A percentile compares a stretch with the other conserved stretches of the same genome.
Conservation (phyloP, 371 early-diverging fungal genomes). For the Mucor mucedo region DNA sequence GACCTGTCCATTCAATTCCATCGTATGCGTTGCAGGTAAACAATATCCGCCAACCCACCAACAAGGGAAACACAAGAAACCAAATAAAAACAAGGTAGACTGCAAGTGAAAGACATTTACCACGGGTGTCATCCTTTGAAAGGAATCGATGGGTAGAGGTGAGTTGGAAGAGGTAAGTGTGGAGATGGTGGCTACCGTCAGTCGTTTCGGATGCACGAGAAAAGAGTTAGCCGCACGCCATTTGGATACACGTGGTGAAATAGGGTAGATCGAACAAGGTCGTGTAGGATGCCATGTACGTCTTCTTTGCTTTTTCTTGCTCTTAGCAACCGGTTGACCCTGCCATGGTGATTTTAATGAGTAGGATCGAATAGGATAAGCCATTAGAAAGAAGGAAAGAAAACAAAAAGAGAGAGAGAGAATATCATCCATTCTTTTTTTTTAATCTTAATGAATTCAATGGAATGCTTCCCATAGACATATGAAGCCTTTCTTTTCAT, state of each 20-base stretch:
- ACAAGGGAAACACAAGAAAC: constrained; percentile 49
- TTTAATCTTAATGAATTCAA: neutral
- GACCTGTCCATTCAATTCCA: constrained; percentile 1
- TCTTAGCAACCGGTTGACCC: too few relatives aligned
- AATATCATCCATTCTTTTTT: neutral
- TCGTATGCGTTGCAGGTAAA: neutral
- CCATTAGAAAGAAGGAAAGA: neutral
- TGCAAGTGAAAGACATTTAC: constrained; percentile 49
- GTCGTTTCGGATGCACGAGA: neutral
- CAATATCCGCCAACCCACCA: constrained; percentile 53
- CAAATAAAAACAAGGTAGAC: constrained; percentile 49
- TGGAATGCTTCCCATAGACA: neutral
- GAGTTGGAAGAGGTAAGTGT: constrained; percentile 7
- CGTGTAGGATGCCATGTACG: neutral
- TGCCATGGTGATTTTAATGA: neutral
- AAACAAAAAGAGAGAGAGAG: neutral
- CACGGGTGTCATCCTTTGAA: too few relatives aligned
- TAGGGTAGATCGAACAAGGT: neutral
- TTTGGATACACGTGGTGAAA: neutral
- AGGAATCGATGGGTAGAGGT: too few relatives aligned
- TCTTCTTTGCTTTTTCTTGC: neutral
- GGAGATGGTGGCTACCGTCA: constrained; percentile 24
- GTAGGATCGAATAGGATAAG: neutral
- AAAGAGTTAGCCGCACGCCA: neutral
- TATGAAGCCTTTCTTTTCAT: too few relatives aligned